phyloP scores from a whole-genome alignment of 768 basidiomycete species.

The Lentinula raphanica region DNA sequence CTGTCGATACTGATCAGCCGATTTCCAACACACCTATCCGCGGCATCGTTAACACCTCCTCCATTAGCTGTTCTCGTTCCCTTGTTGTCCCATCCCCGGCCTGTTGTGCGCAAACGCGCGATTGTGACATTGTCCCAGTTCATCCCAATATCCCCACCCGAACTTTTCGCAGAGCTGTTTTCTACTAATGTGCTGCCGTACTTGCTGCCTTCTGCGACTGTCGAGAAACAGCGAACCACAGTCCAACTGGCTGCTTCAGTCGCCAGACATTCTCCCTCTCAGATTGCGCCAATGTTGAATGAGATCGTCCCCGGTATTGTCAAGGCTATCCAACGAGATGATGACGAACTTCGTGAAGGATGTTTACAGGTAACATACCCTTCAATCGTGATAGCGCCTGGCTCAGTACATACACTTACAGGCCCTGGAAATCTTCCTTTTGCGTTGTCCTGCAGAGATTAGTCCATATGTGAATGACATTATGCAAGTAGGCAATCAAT shows the following conservation, averaged over 20 bases:
- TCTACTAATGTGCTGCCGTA: constrained; percentile 55
- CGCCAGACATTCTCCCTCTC: constrained; percentile 65
- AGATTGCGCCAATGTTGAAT: constrained; percentile 54
- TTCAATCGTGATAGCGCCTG: background rate
- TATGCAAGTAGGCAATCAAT: constrained; percentile 64
- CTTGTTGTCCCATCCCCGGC: constrained; percentile 67
- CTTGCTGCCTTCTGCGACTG: constrained; percentile 41
- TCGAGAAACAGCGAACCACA: constrained; percentile 73
- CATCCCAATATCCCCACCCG: constrained; percentile 63
- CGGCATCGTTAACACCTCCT: constrained; percentile 45
- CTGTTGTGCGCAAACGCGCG: constrained; percentile 89
- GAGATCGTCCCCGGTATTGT: constrained; percentile 69
- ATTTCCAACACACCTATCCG: constrained; percentile 66
- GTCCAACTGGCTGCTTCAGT: constrained; percentile 78
- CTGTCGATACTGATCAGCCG: constrained; percentile 85
- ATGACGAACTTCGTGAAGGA: constrained; percentile 80
- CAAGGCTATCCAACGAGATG: constrained; percentile 64
- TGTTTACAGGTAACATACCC: constrained; percentile 56
- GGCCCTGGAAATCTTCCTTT: constrained; percentile 81
- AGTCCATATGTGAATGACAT: constrained; percentile 67
- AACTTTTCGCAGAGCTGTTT: constrained; percentile 59
- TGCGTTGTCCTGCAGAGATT: constrained; percentile 81
- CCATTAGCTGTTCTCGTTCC: constrained; percentile 67
- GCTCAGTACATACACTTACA: constrained; percentile 23
- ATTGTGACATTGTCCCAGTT: constrained; percentile 84